These are phyloP conservation scores for Penicillium sp. DNA, from an alignment of 2,329 filamentous ascomycete genomes.

Conservation along the genomic window DNA sequence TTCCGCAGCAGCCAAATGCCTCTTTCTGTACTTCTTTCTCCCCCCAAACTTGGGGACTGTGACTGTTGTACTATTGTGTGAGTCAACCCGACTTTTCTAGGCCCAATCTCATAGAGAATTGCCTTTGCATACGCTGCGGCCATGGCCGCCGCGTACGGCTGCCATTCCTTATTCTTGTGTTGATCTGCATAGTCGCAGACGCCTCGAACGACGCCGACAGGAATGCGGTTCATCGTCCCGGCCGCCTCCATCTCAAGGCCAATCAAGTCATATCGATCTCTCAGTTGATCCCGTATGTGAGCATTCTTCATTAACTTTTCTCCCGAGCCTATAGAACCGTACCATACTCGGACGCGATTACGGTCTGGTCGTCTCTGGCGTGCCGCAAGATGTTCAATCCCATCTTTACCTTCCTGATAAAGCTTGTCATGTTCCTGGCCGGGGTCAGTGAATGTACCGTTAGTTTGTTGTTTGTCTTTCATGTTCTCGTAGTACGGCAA, in stretches of 20 bases:
- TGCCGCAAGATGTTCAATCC: not conserved
- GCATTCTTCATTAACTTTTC: not conserved
- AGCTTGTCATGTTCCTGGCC: not conserved
- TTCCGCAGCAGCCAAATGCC: too few species aligned
- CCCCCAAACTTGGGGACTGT: too few species aligned
- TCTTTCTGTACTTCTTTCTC: too few species aligned
- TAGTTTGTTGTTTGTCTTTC: not conserved
- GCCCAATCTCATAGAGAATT: not conserved
- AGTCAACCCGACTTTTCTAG: too few species aligned
- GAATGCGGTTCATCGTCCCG: not conserved
- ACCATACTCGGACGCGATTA: not conserved
- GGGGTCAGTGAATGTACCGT: not conserved
- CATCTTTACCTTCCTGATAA: not conserved
- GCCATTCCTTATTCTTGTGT: not conserved
- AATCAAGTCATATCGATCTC: not conserved
- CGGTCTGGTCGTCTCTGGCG: not conserved
- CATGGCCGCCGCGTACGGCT: slow-evolving; percentile 1
- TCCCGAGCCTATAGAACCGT: not conserved
- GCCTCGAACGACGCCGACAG: not conserved
- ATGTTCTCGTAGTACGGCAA: not conserved
- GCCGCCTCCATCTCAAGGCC: not conserved
- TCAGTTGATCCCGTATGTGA: not conserved
- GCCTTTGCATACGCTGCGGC: slow-evolving; percentile 1
- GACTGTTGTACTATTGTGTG: too few species aligned
- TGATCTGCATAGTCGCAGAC: not conserved